A percentile compares a stretch with the other conserved stretches of the same genome.
These are phyloP conservation scores for Pseudocercospora vitis DNA, from an alignment of 2,329 filamentous ascomycete species.

Conservation along the genomic window DNA sequence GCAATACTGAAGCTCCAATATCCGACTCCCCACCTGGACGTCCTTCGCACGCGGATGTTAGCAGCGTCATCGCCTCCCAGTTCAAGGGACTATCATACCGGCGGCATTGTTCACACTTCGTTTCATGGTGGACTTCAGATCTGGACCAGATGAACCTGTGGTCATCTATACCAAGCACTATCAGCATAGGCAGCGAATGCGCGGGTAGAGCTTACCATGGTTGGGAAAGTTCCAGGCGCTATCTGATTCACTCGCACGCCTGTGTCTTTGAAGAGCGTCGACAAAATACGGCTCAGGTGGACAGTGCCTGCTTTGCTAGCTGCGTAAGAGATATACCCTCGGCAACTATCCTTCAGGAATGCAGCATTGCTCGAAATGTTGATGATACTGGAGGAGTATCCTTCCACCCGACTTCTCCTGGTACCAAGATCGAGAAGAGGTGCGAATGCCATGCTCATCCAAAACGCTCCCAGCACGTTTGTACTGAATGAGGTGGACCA, in stretches of 20 bases:
- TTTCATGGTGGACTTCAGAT: neutral
- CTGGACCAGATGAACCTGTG: neutral
- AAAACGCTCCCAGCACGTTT: neutral
- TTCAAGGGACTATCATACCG: neutral
- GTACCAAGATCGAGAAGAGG: too few relatives aligned
- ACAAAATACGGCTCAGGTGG: neutral
- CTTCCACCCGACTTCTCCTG: too few relatives aligned
- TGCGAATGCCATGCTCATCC: too few relatives aligned
- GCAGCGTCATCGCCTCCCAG: neutral
- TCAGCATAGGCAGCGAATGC: neutral
- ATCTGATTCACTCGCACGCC: neutral
- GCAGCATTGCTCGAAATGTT: conserved; percentile 3
- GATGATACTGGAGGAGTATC: too few relatives aligned
- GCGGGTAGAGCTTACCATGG: neutral
- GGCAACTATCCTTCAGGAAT: neutral
- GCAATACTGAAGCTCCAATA: conserved; percentile 54
- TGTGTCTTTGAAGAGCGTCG: neutral
- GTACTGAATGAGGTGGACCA: neutral
- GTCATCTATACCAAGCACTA: neutral
- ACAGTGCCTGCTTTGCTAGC: neutral
- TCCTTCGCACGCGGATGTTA: neutral
- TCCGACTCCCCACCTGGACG: conserved; percentile 48
- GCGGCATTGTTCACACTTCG: neutral
- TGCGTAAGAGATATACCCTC: neutral
- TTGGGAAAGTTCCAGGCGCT: neutral